Evolutionary conservation across 75 land plant species (phyloP).

Genomic region (Larix kaempferi): DNA sequence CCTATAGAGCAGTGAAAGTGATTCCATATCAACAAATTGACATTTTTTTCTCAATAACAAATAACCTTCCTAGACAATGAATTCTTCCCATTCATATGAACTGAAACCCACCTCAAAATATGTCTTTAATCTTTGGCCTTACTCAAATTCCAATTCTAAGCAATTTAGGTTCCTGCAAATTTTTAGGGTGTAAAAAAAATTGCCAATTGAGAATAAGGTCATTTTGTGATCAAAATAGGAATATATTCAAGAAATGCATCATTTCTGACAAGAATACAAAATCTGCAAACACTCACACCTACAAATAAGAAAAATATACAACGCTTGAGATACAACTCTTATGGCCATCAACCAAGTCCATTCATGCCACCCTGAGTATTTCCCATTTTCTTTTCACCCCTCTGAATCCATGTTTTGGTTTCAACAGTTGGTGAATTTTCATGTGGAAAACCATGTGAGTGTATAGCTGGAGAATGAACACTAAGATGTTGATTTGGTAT

Average conservation of each 20-base stretch:
- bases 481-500: neutral
- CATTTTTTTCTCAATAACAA: neutral
- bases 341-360: neutral
- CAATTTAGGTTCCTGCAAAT: neutral
- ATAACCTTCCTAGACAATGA: neutral
- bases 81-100: neutral
- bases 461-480: conserved; percentile 1
- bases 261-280: neutral
- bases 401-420: neutral
- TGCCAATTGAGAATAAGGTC: neutral
- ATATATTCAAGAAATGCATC: conserved; percentile 5
- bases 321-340: neutral
- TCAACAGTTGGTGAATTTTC: neutral
- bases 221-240: neutral
- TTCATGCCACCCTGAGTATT: neutral
- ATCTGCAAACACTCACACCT: neutral
- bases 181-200: neutral
- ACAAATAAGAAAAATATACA: neutral
- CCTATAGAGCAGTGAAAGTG: neutral
- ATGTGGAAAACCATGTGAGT: conserved; percentile 7
- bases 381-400: neutral
- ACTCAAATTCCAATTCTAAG: neutral
- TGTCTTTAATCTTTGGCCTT: neutral
- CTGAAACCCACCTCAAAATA: neutral
- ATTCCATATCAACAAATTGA: neutral